Evolutionary conservation across 2,329 filamentous ascomycete genomes (phyloP), one percentile per base, ranked within the genome.

Genomic region (Scopulariopsis brevicaulis): DNA sequence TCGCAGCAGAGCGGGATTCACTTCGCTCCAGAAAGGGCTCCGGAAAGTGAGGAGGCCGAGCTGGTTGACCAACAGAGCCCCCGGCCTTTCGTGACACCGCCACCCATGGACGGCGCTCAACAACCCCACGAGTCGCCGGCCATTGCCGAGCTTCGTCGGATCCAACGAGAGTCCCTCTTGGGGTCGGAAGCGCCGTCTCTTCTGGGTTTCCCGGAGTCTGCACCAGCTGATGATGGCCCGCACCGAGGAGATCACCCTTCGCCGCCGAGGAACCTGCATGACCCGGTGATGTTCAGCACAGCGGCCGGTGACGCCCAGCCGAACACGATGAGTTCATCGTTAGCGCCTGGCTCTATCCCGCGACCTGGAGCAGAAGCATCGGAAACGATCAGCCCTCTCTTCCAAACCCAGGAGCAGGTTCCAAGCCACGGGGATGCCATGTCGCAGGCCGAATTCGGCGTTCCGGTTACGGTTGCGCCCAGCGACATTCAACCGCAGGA

Each of bases 381-480:
- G 43, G 43, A 3, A 48, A 4, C 43, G 22, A 48, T n/a, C n/a
- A 10, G 15, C 43, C 43, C 10, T 15, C 15, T 48, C 14, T 22
- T 48, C n/a, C 14, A 8, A 20, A n/a, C n/a, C 34, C 34, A 28
- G 25, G 15, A n/a, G 34, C n/a, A 52, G 67, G 15, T 59, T 62
- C 24, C 55, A 22, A 48, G 5, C 6, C 20, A 34, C 28, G 32
- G 32, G 12, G 22, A 22, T 7, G 48, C 50, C 20, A 22, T 28
- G 14, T 40, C 55, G 7, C 55, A 52, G 35, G 32, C 32, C 14
- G 28, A 40, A 28, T 20, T 24, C 20, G 20, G 22, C 12, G 55
- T 50, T 5, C 55, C 46, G 1, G n/a, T 43, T 11, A 53, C 55
- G 4, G 34, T 57, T 25, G 32, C 46, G 5, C 55, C 55, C 32